Evolutionary conservation across 2,329 filamentous ascomycete genomes (phyloP).

Genomic region (Trichoderma breve): DNA sequence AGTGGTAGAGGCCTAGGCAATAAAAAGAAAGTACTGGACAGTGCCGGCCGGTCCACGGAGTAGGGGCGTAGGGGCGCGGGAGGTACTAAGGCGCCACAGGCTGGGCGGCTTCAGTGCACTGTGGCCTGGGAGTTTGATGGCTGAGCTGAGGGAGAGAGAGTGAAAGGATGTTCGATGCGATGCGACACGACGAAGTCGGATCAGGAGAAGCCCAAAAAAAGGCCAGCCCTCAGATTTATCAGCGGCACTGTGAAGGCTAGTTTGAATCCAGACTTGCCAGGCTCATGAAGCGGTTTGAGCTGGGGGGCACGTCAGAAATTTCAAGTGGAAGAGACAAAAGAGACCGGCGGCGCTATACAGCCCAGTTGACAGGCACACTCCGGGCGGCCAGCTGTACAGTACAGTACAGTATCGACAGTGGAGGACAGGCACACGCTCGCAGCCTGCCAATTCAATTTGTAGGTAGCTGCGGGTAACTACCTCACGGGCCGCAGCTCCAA

Average conservation of each 20-base stretch:
- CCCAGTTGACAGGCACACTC: not conserved
- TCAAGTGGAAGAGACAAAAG: slow-evolving; percentile 13
- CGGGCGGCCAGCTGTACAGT: not conserved
- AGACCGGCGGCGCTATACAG: not conserved
- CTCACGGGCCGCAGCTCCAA: not conserved
- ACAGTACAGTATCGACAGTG: not conserved
- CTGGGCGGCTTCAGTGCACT: not conserved
- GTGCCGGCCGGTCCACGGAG: not conserved
- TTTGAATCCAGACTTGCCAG: slow-evolving; percentile 12
- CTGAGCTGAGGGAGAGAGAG: not conserved
- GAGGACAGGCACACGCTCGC: not conserved
- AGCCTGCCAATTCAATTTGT: not conserved
- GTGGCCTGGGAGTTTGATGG: not conserved
- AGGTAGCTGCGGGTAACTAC: not conserved
- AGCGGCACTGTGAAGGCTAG: slow-evolving; percentile 22
- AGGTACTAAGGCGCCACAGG: slow-evolving; percentile 6
- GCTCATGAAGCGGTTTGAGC: slow-evolving; percentile 17
- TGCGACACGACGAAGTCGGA: slow-evolving; percentile 13
- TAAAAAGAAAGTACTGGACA: slow-evolving; percentile 29
- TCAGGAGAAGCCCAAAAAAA: slow-evolving; percentile 13
- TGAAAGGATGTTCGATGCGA: slow-evolving; percentile 20
- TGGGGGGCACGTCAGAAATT: slow-evolving; percentile 23
- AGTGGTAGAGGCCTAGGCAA: slow-evolving; percentile 23
- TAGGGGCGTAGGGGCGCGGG: not conserved
- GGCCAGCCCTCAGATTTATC: slow-evolving; percentile 30